Conservation (phyloP, 192 early-diverging fungal genomes). For the Allomyces macrogynus region DNA sequence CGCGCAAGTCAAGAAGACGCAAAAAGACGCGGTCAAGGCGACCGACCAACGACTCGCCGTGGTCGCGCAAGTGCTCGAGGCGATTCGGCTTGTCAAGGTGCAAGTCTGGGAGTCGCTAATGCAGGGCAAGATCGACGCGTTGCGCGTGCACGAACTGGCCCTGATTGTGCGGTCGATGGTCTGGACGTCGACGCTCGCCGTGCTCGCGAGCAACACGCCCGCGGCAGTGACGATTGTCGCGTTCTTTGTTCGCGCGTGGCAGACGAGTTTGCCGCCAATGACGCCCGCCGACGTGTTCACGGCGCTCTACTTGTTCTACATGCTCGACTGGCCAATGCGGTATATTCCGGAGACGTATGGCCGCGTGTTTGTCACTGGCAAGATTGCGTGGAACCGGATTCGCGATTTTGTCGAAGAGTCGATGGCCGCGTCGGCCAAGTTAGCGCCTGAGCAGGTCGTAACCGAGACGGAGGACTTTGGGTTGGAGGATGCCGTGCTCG, state of each 20-base stretch:
- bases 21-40: not conserved
- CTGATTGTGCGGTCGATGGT: not conserved
- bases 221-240: not conserved
- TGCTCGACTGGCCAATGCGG: not conserved
- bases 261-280: not conserved
- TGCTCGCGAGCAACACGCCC: not conserved
- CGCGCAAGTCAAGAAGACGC: not conserved
- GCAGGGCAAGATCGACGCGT: not conserved
- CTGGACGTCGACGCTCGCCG: not conserved
- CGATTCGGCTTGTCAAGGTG: not conserved
- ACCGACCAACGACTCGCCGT: not conserved
- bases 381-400: not conserved
- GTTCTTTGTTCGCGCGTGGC: not conserved
- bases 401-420: not conserved
- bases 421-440: too few species aligned
- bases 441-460: too few species aligned
- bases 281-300: not conserved
- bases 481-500: too few species aligned
- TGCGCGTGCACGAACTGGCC: not conserved
- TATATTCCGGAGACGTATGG: not conserved
- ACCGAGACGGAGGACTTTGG: too few species aligned
- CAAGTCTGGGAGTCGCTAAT: not conserved
- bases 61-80: not conserved
- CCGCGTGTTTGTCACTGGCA: not conserved
- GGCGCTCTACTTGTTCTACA: not conserved